Evolutionary conservation across 495 filamentous ascomycete genomes (phyloP), one percentile per base, ranked within the genome.

Genomic region (Astrothelium macrocarpum): DNA sequence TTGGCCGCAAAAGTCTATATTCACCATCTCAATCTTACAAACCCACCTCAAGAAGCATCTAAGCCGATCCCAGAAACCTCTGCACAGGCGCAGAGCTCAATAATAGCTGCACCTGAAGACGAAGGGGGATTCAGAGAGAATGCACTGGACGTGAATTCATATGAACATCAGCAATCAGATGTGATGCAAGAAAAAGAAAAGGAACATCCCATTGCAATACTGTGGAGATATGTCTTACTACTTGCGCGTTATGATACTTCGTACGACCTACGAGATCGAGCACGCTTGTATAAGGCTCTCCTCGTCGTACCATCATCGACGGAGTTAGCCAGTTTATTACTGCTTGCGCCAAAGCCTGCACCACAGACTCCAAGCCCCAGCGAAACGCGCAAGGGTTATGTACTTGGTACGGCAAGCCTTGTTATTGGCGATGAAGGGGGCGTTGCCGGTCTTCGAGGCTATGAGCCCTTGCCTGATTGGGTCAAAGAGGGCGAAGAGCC

Each of bases 1-100:
- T 80, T 98, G 2, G 94, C 90, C 16, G 93, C 95, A 12, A 97
- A 96, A 66, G 91, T 97, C 5, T 97, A 97, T 71, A 81, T 97
- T 2, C 90, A 96, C 70, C 81, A 95, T 71, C 76, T 97, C 23
- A 93, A 92, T 65, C 79, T 82, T 29, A 71, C 49, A 59, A 70
- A 72, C 25, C 64, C 62, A 29, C 61, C 66, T 32, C 58, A 61
- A 9, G 69, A 71, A 60, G 64, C 64, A 0, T 29, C 49, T 29
- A 32, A 46, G 34, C 34, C 49, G 16, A 32, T n/a, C 3, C n/a
- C 34, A 63, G 65, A 66, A 43, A 29, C 23, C 5, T 16, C 49
- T 5, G 61, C 60, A 59, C 39, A 64, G 59, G 59, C 66, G 67
- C 29, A 59, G 68, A 32, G 56, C 60, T n/a, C 65, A 62, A 60